Conservation (phyloP, 225 moss, liverwort and hornwort genomes). For the Polytrichum formosum region DNA sequence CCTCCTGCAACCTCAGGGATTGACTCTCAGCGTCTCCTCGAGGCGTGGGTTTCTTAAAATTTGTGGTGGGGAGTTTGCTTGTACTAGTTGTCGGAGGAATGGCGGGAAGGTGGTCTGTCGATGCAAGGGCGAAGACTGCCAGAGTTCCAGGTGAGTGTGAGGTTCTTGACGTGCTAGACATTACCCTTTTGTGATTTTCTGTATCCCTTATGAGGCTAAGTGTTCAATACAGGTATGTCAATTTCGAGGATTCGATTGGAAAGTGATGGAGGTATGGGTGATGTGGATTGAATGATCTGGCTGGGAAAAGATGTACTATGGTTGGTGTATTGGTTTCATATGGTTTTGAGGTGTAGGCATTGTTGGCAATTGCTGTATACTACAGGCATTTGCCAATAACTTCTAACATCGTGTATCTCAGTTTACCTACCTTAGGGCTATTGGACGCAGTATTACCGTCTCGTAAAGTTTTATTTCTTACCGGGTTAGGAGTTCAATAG, state of each 20-base stretch:
- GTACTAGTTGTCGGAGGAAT: constrained; percentile 28
- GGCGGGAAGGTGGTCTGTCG: constrained; percentile 14
- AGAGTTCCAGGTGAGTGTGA: constrained; percentile 24
- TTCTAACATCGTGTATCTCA: too few species aligned
- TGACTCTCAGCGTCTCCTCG: constrained; percentile 26
- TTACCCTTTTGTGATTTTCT: background rate
- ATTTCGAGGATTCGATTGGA: background rate
- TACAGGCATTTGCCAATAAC: too few species aligned
- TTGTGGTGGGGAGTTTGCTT: constrained; percentile 25
- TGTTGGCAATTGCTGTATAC: too few species aligned
- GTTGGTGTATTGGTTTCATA: too few species aligned
- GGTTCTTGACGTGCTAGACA: background rate
- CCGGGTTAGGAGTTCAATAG: too few species aligned
- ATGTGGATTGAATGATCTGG: too few species aligned
- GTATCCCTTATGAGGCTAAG: background rate
- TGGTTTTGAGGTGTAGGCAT: too few species aligned
- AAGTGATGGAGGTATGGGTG: background rate
- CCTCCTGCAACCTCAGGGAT: constrained; percentile 10
- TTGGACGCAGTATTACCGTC: too few species aligned
- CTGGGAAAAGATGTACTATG: too few species aligned
- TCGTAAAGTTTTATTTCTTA: too few species aligned
- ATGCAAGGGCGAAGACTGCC: constrained; percentile 19
- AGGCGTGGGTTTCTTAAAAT: constrained; percentile 46
- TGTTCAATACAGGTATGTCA: background rate
- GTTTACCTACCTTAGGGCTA: too few species aligned